Evolutionary conservation across 2,329 filamentous ascomycete species (phyloP), one percentile per base, ranked within the genome.

Genomic region (Hypoxylon sp.): DNA sequence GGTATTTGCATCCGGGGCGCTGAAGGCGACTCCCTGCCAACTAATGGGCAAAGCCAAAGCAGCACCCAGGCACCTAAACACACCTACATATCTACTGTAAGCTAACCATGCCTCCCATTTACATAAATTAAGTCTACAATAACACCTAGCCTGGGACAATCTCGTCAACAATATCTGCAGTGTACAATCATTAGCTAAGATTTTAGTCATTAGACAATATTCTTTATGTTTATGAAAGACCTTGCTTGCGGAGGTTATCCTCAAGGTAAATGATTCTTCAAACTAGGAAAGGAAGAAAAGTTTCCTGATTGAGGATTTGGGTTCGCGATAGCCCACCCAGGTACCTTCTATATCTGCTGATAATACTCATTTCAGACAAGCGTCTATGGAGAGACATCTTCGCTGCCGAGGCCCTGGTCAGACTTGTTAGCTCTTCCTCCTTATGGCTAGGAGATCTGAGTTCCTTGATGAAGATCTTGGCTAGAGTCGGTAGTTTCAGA

Each of bases 221-320:
- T 56, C 25, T 7, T 17, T 41, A 6, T 21, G 23, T 21, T 34
- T 28, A 25, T 45, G 21, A n/a, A 56, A 25, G 14, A 43, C n/a
- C 36, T 30, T 45, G 21, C 10, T 23, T 23, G 52, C 17, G n/a
- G 19, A 30, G 38, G 17, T 56, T 48, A 36, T 14, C 23, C n/a
- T 5, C 5, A 36, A 21, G 28, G 30, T 32, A n/a, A 23, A 17
- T 41, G 36, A 56, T 56, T 36, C 52, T 56, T 45, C 36, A 41
- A 56, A 23, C 23, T 23, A 23, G n/a, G 23, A 9, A 17, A 23
- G 28, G 41, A 25, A 5, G 17, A 23, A 11, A 10, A 2, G n/a
- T 48, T 57, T 3, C 53, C 53, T 57, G 32, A 48, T 57, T 11
- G 28, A 48, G 53, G 21, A 19, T 14, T 43, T 34, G 41, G 53